phyloP scores from a whole-genome alignment of 2,329 filamentous ascomycete genomes.

The Eutypa lata region DNA sequence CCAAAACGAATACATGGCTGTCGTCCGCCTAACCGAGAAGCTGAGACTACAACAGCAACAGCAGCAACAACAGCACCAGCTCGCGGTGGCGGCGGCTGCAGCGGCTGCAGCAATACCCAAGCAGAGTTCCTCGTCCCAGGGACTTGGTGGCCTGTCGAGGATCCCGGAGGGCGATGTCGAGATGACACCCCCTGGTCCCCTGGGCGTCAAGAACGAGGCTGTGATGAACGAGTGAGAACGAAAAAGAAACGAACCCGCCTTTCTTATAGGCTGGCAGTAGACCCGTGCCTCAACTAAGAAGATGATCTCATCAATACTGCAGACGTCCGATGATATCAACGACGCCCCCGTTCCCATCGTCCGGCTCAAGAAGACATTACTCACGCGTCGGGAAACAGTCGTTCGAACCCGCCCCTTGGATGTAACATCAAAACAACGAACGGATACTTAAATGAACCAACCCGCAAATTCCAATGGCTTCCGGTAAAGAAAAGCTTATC shows the following conservation, averaged over 20 bases:
- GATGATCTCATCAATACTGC: no score
- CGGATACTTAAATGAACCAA: no score
- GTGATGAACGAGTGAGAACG: conserved; percentile 27
- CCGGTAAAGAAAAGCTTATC: no score
- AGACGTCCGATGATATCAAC: no score
- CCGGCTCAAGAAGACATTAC: no score
- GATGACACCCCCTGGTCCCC: conserved; percentile 33
- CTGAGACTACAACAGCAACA: conserved; percentile 64
- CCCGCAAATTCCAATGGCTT: no score
- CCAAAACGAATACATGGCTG: conserved; percentile 71
- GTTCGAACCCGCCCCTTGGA: no score
- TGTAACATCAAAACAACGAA: no score
- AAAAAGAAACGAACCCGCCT: conserved; percentile 4
- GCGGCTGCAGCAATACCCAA: conserved; percentile 56
- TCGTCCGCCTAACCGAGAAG: conserved; percentile 83
- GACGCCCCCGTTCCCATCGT: no score
- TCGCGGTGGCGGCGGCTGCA: conserved; percentile 38
- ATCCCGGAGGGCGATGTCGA: conserved; percentile 58
- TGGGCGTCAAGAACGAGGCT: conserved; percentile 32
- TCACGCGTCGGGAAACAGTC: no score
- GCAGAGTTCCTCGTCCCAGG: conserved; percentile 24
- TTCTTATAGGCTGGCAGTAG: no score
- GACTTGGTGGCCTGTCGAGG: conserved; percentile 49
- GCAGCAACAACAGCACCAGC: conserved; percentile 14
- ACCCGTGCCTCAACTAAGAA: no score